Percentiles rank a stretch among this genome's conserved stretches.
phyloP scores from a whole-genome alignment of 2,329 filamentous ascomycete genomes.

The Alternaria sp. region DNA sequence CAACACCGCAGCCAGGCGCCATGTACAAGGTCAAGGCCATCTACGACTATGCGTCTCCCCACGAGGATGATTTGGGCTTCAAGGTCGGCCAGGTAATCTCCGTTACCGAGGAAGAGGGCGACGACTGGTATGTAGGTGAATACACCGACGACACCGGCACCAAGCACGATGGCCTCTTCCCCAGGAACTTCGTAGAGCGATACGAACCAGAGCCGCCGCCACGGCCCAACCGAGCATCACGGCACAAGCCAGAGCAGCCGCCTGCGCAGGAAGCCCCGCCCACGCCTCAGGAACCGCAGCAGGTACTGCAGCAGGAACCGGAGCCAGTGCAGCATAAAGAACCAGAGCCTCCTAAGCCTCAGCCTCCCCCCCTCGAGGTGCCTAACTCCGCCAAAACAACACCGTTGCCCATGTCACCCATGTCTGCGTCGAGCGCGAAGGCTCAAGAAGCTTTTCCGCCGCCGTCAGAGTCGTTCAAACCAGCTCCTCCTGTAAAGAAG shows the following conservation, averaged over 20 bases:
- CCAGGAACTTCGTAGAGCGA: conserved; percentile 95
- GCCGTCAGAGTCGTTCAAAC: conserved; percentile 52
- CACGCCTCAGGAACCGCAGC: conserved; percentile 42
- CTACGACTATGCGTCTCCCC: conserved; percentile 90
- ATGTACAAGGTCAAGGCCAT: conserved; percentile 93
- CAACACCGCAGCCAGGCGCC: conserved; percentile 17
- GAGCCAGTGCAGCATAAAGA: conserved; percentile 33
- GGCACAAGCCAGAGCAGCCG: conserved; percentile 55
- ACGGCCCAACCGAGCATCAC: conserved; percentile 75
- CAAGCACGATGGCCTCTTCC: conserved; percentile 87
- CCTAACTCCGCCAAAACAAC: conserved; percentile 37
- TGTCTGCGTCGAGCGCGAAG: conserved; percentile 36
- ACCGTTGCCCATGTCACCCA: conserved; percentile 38
- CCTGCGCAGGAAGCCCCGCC: conserved; percentile 40
- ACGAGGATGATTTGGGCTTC: conserved; percentile 96
- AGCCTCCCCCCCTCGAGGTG: conserved; percentile 48
- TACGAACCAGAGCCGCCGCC: conserved; percentile 92
- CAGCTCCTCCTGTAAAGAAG: conserved; percentile 56
- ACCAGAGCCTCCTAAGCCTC: conserved; percentile 51
- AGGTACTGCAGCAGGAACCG: conserved; percentile 43
- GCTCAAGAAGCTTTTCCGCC: conserved; percentile 32
- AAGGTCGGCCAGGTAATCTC: conserved; percentile 86
- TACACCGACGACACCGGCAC: conserved; percentile 78
- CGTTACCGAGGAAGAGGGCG: conserved; percentile 90
- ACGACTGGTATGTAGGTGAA: conserved; percentile 91